These are phyloP conservation scores for Dillenia turbinata DNA, from an alignment of 164 flowering plant species.

Conservation along the genomic window DNA sequence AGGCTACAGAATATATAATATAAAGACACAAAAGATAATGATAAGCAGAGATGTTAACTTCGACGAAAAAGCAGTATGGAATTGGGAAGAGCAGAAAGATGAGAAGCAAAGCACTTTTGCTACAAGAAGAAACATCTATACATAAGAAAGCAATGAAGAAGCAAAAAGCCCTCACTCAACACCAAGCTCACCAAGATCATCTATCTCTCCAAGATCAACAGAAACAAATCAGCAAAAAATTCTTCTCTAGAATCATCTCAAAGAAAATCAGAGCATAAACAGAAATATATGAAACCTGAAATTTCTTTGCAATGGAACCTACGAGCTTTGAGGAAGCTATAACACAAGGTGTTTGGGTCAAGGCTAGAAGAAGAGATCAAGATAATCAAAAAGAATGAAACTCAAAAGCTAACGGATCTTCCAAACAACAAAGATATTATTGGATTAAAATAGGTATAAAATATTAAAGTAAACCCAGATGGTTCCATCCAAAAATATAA, in stretches of 20 bases:
- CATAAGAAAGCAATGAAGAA: neutral
- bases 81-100: neutral
- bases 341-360: too few relatives aligned
- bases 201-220: neutral
- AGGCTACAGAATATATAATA: neutral
- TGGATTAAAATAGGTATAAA: too few relatives aligned
- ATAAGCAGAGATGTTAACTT: neutral
- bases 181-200: neutral
- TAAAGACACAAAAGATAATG: neutral
- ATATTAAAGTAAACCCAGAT: too few relatives aligned
- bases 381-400: too few relatives aligned
- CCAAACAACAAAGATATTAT: too few relatives aligned
- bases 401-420: too few relatives aligned
- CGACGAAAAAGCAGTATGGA: neutral
- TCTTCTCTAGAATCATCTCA: neutral
- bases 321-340: too few relatives aligned
- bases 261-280: neutral
- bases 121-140: neutral
- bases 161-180: neutral
- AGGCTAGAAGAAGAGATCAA: too few relatives aligned
- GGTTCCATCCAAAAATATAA: neutral
- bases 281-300: neutral
- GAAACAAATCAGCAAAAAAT: neutral
- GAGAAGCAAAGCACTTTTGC: neutral
- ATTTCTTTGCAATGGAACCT: too few relatives aligned